A percentile compares a stretch with the other conserved stretches of the same genome.
phyloP scores from a whole-genome alignment of 2,329 filamentous ascomycete genomes.

The Paramyrothecium roridum region DNA sequence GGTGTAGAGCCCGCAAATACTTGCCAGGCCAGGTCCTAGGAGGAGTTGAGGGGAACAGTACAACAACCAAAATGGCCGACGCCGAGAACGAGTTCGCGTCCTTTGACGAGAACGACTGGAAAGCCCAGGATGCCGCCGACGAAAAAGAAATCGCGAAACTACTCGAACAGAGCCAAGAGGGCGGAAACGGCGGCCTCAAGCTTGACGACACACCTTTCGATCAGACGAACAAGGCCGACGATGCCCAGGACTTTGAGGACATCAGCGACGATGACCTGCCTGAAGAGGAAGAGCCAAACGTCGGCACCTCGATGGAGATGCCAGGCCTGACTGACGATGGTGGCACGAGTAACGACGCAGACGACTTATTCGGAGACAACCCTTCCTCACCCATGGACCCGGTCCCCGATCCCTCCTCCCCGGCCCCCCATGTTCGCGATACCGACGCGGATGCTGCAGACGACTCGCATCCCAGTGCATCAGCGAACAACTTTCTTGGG shows the following conservation, averaged over 20 bases:
- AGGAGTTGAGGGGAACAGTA: neutral
- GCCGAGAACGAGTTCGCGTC: conserved; percentile 27
- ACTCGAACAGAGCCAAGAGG: conserved; percentile 38
- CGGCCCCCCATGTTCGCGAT: conserved; percentile 38
- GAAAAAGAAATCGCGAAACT: conserved; percentile 43
- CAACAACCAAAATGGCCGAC: conserved; percentile 26
- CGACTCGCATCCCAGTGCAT: conserved; percentile 26
- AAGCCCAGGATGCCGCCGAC: conserved; percentile 45
- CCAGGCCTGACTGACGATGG: conserved; percentile 58
- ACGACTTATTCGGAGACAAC: conserved; percentile 68
- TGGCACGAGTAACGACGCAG: conserved; percentile 56
- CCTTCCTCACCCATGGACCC: conserved; percentile 46
- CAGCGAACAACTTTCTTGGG: conserved; percentile 31
- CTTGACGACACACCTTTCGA: conserved; percentile 51
- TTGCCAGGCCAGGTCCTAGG: neutral
- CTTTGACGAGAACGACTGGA: conserved; percentile 31
- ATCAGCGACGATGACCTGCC: conserved; percentile 90
- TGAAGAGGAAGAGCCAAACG: conserved; percentile 66
- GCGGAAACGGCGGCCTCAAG: conserved; percentile 33
- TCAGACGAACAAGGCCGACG: conserved; percentile 78
- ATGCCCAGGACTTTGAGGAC: conserved; percentile 87
- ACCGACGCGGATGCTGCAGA: conserved; percentile 33
- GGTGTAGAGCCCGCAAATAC: neutral
- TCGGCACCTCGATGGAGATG: conserved; percentile 40
- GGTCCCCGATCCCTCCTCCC: conserved; percentile 39